Percentiles rank a stretch among this genome's conserved stretches.
phyloP scores from a whole-genome alignment of 2,329 filamentous ascomycete species.

The Davidsoniella eucalypti region DNA sequence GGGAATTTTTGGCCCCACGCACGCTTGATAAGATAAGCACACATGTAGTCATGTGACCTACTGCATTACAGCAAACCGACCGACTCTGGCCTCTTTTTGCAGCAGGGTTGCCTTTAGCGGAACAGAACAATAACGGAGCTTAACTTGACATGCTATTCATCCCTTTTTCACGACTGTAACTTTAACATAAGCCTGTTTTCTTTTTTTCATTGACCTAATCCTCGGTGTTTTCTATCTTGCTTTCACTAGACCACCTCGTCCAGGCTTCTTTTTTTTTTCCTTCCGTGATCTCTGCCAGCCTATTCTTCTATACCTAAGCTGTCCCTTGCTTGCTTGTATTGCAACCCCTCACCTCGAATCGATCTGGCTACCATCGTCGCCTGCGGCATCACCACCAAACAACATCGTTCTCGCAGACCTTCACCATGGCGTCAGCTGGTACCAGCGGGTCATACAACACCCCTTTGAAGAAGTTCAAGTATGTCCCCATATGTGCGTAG shows the following conservation, averaged over 20 bases:
- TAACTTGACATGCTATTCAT: not conserved
- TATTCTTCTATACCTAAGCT: no score
- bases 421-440: constrained; percentile 60
- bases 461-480: constrained; percentile 99
- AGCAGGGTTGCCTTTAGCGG: no score
- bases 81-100: no score
- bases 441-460: constrained; percentile 84
- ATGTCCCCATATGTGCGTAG: constrained; percentile 17
- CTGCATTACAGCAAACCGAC: no score
- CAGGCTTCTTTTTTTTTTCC: not conserved
- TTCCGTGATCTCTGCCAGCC: not conserved
- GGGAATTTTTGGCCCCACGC: constrained; percentile 7
- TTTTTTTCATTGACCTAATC: not conserved
- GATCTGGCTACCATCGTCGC: not conserved
- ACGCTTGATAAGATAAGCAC: constrained; percentile 10
- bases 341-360: constrained; percentile 1
- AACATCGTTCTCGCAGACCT: not conserved
- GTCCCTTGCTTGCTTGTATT: no score
- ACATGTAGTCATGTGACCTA: constrained; percentile 8
- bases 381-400: not conserved
- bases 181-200: not conserved
- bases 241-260: not conserved
- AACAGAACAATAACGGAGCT: not conserved
- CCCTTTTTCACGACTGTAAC: not conserved
- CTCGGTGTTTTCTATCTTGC: not conserved